Conservation (phyloP, 1,284 basidiomycete genomes). For the Ceratobasidium sp. region DNA sequence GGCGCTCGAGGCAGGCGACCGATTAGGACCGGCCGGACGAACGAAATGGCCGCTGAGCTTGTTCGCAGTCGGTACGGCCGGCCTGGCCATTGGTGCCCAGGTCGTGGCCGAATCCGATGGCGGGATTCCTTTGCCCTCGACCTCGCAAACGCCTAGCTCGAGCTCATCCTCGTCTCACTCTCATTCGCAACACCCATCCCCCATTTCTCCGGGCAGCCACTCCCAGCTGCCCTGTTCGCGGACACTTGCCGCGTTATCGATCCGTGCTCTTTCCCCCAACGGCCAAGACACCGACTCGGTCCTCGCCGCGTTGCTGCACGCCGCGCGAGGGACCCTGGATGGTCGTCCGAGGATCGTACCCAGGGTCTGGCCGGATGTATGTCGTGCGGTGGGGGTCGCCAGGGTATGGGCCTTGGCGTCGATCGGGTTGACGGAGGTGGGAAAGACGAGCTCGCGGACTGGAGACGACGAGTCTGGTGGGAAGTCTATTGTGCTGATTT, state of each 20-base stretch:
- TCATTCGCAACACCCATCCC: slow-evolving; percentile 20
- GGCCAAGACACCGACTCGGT: slow-evolving; percentile 23
- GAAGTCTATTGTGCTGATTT: slow-evolving; percentile 73
- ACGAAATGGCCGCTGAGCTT: slow-evolving; percentile 59
- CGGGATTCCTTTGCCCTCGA: not conserved
- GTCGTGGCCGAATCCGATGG: slow-evolving; percentile 45
- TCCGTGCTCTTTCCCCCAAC: slow-evolving; percentile 15
- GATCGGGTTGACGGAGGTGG: not conserved
- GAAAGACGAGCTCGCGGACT: slow-evolving; percentile 56
- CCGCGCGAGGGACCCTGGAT: slow-evolving; percentile 21
- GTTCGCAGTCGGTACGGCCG: slow-evolving; percentile 62
- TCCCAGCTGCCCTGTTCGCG: slow-evolving; percentile 32
- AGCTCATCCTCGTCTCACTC: not conserved
- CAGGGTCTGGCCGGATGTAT: slow-evolving; percentile 65
- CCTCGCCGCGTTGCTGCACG: slow-evolving; percentile 21
- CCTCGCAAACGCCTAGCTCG: slow-evolving; percentile 4
- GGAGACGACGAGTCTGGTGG: slow-evolving; percentile 73
- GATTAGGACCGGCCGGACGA: slow-evolving; percentile 44
- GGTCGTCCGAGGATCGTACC: slow-evolving; percentile 63
- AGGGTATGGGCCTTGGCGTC: slow-evolving; percentile 1
- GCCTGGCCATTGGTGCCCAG: slow-evolving; percentile 64
- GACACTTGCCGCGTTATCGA: slow-evolving; percentile 51
- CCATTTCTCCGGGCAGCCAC: slow-evolving; percentile 29
- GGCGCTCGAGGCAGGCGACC: not conserved
- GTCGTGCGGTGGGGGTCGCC: slow-evolving; percentile 49